Percentiles rank a stretch among this genome's conserved stretches.
phyloP scores from a whole-genome alignment of 768 basidiomycete genomes.

The Macrolepiota fuliginosa region DNA sequence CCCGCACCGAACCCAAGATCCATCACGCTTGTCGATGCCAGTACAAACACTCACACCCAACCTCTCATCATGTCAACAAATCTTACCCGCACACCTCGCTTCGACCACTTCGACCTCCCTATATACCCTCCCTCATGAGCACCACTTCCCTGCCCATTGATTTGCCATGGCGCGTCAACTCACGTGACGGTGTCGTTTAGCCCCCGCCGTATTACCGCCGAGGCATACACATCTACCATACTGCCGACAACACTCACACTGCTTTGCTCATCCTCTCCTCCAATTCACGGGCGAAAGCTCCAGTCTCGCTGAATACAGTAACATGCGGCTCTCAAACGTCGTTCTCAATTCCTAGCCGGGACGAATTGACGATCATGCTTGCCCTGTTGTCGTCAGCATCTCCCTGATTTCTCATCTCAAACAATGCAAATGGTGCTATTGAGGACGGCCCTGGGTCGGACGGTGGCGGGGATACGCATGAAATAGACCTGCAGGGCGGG shows the following conservation, averaged over 20 bases:
- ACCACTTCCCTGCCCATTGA: no score
- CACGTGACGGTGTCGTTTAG: constrained; percentile 2
- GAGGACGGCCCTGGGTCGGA: constrained; percentile 32
- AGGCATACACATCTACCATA: constrained; percentile 18
- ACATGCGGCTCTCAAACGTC: constrained; percentile 24
- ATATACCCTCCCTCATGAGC: no score
- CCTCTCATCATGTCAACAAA: no score
- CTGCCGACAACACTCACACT: constrained; percentile 34
- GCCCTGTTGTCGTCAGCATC: constrained; percentile 41
- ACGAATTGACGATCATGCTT: constrained; percentile 42
- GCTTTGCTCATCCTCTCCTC: constrained; percentile 27
- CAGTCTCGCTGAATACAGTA: constrained; percentile 34
- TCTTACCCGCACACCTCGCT: no score
- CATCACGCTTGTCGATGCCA: no score
- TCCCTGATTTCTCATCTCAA: constrained; percentile 54
- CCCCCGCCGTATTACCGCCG: neutral
- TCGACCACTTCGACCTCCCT: no score
- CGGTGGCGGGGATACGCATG: constrained; percentile 39
- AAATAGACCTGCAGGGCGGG: constrained; percentile 32
- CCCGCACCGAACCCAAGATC: no score
- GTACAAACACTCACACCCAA: no score
- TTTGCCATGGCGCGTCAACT: constrained; percentile 2
- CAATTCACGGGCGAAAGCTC: constrained; percentile 27
- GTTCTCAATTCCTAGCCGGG: constrained; percentile 39
- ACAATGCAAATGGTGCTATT: constrained; percentile 33